Evolutionary conservation across 306 rosid genomes (phyloP), one percentile per base, ranked within the genome.

Genomic region (Dalbergia oliveri): DNA sequence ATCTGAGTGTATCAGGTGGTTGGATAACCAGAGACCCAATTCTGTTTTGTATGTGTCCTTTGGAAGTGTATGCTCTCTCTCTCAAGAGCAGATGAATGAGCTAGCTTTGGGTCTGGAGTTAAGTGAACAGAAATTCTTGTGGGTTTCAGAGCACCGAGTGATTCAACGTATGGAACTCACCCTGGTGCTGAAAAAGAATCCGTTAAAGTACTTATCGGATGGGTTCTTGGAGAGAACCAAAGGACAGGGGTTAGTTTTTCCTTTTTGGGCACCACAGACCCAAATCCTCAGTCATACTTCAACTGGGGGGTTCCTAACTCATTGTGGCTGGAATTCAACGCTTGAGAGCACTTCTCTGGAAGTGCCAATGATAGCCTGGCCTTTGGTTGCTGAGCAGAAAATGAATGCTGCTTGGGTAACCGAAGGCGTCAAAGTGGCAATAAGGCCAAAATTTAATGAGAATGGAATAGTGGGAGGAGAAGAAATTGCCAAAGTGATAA

Each of bases 271-370:
- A 0, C 84, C 87, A 19, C 87, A 84, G 34, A n/a, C 75, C 15
- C 65, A 62, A 43, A 66, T 84, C 1, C 76, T 84, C 6, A 35
- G 65, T 0, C 84, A 84, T 15, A 19, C 7, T n/a, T 69, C 87
- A 15, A 69, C 37, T 4, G 84, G 87, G 0, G 87, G 87, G 18
- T 84, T 84, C 51, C 6, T 84, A 6, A 74, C 65, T 2, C 87
- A 84, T 26, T 84, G 81, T 53, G 87, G 87, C 6, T 84, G 84
- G 87, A 84, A 84, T 13, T 79, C 87, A 0, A 58, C 18, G 0
- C 77, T 82, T 3, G 85, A 82, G 73, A 76, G 81, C 68, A 43
- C 63, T 23, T 60, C 70, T 39, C 4, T 31, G 3, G 85, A 81
- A 23, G 85, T 82, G 31, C 85, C 85, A 3, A 75, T 76, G 85